Conservation (phyloP, 768 basidiomycete species). For the Zangia roseola region DNA sequence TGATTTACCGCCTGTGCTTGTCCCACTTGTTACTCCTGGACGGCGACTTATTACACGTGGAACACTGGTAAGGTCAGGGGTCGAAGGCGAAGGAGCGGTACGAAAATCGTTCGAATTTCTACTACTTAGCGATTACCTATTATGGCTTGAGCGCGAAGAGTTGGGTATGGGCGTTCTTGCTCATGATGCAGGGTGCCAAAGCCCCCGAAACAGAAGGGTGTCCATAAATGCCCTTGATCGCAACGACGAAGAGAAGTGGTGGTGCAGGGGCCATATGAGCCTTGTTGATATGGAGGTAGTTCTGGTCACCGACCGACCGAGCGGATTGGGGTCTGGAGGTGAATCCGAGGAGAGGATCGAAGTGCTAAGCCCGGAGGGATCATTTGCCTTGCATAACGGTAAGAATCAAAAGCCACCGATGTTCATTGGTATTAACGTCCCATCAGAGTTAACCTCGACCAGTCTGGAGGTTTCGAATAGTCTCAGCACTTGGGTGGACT, state of each 20-base stretch:
- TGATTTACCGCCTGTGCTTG: slow-evolving; percentile 73
- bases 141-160: slow-evolving; percentile 69
- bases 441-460: slow-evolving; percentile 4
- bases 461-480: slow-evolving; percentile 2
- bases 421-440: not conserved
- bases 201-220: slow-evolving; percentile 14
- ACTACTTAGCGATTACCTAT: slow-evolving; percentile 77
- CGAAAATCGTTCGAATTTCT: slow-evolving; percentile 62
- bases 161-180: slow-evolving; percentile 21
- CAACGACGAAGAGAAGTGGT: slow-evolving; percentile 65
- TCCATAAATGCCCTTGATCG: slow-evolving; percentile 25
- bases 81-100: slow-evolving; percentile 42
- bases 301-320: slow-evolving; percentile 38
- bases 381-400: slow-evolving; percentile 76
- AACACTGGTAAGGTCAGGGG: slow-evolving; percentile 46
- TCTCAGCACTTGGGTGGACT: slow-evolving; percentile 61
- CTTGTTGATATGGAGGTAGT: slow-evolving; percentile 79
- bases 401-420: slow-evolving; percentile 13
- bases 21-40: slow-evolving; percentile 77
- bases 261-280: slow-evolving; percentile 65
- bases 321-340: slow-evolving; percentile 1
- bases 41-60: slow-evolving; percentile 75
- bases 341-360: slow-evolving; percentile 61
- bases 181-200: slow-evolving; percentile 17
- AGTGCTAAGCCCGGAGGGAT: slow-evolving; percentile 72